Base-by-base conservation (phyloP, 2,329 filamentous ascomycete species). In the Colletotrichum acutatum region DNA sequence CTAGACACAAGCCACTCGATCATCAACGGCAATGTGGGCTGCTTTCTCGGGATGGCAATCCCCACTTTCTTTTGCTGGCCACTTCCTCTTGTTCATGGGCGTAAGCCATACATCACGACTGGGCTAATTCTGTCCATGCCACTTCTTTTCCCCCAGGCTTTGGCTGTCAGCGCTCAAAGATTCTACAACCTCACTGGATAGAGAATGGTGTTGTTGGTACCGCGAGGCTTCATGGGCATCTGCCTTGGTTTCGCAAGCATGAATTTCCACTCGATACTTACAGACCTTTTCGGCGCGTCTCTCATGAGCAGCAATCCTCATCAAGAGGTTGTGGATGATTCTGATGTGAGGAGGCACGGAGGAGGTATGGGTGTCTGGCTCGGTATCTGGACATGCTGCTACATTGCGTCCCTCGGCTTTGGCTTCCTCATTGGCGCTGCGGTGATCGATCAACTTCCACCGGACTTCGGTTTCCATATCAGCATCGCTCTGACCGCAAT, bases 331-430 rank as follows among this genome's bases (percentile, higher is more conserved):
- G 91, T 93, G 1, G 88, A 92, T 70, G 82, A 87, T 14, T 90
- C 89, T 76, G 93, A 95, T 80, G 89, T 93, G 22, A 89, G 93
- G 67, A 87, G 93, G 53, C 92, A 95, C 78, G 94, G 94, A 8
- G 93, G 93, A 14, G 93, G 94, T 0, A 91, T 95, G 84, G 94
- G 94, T 0, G 84, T 93, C n/a, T 95, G 93, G 94, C 85, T 95
- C 11, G 92, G 92, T 1, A 86, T 93, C 67, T 95, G 93, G 92
- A 91, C 92, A 0, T 95, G 92, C 90, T 94, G 92, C 79, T 93
- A 90, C 81, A 90, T 94, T 76, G 92, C 91, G 6, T 94, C 92
- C 26, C 86, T 95, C 26, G 90, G 90, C 0, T 79, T 94, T 49
- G 93, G 94, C 0, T 95, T 95, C 78, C 83, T 93, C 70, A 84